phyloP scores from a whole-genome alignment of 306 rosid genomes.

The Dalbergia oliveri region DNA sequence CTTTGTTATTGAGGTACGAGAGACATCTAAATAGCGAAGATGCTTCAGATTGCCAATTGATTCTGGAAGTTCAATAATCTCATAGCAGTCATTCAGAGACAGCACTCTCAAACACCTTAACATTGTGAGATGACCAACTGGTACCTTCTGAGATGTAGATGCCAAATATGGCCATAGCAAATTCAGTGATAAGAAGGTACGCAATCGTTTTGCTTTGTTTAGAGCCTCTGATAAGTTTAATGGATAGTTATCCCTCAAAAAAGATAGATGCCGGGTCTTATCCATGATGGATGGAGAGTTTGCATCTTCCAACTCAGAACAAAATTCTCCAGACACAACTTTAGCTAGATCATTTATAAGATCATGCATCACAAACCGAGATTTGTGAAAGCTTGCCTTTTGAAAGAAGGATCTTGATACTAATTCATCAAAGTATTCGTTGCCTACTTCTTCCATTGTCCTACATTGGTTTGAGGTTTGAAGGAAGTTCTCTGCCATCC shows the following conservation, averaged over 20 bases:
- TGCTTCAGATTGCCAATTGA: constrained; percentile 1
- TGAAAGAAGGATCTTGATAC: constrained; percentile 37
- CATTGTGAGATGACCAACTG: background rate
- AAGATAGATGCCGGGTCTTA: constrained; percentile 32
- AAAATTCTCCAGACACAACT: background rate
- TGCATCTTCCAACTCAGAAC: background rate
- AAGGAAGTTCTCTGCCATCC: constrained; percentile 37
- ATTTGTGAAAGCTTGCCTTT: background rate
- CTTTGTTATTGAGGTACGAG: background rate
- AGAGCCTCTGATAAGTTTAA: background rate
- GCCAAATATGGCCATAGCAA: background rate
- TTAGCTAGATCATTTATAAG: constrained; percentile 41
- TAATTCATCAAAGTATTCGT: constrained; percentile 25
- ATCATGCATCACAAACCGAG: background rate
- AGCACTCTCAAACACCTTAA: background rate
- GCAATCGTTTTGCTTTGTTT: background rate
- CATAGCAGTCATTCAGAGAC: background rate
- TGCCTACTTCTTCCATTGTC: background rate
- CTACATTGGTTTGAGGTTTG: background rate
- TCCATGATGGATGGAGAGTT: background rate
- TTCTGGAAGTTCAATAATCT: background rate
- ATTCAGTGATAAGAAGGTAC: constrained; percentile 13
- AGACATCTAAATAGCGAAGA: constrained; percentile 5
- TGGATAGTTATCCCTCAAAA: background rate
- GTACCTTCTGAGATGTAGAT: background rate